These are phyloP conservation scores for Zygnema circumcarinatum DNA, from an alignment of 139 green algal genomes.

Conservation along the genomic window DNA sequence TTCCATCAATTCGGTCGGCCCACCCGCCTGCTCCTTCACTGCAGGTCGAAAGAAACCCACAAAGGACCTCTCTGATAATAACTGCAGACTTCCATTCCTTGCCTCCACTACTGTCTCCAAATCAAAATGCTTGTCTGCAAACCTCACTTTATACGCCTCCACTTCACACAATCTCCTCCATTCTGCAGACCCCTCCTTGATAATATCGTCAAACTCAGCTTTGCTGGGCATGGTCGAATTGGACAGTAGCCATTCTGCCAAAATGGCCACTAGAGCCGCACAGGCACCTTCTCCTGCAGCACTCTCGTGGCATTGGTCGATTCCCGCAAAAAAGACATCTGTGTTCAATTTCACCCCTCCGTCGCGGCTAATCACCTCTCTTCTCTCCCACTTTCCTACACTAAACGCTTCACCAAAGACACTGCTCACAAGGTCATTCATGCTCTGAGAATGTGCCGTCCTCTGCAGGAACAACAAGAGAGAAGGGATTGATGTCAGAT, in stretches of 20 bases:
- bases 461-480: background rate
- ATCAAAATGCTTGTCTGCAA: conserved; percentile 58
- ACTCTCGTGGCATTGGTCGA: conserved; percentile 52
- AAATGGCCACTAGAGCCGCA: conserved; percentile 40
- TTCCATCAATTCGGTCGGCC: background rate
- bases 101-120: conserved; percentile 47
- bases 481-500: no score
- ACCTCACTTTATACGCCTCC: conserved; percentile 40
- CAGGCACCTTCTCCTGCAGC: conserved; percentile 54
- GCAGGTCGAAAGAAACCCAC: conserved; percentile 53
- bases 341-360: background rate
- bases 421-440: conserved; percentile 18
- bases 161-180: conserved; percentile 45
- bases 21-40: conserved; percentile 1
- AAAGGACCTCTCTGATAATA: conserved; percentile 29
- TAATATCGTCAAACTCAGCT: conserved; percentile 41
- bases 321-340: conserved; percentile 33
- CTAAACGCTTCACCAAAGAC: conserved; percentile 25
- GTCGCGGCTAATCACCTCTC: conserved; percentile 30
- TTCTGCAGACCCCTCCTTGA: conserved; percentile 46
- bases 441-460: background rate
- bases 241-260: conserved; percentile 48
- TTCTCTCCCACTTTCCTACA: conserved; percentile 35
- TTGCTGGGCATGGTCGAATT: conserved; percentile 37
- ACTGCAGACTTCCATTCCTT: background rate